Base-by-base conservation (phyloP, 306 rosid genomes). In the Gastrolobium bilobum region DNA sequence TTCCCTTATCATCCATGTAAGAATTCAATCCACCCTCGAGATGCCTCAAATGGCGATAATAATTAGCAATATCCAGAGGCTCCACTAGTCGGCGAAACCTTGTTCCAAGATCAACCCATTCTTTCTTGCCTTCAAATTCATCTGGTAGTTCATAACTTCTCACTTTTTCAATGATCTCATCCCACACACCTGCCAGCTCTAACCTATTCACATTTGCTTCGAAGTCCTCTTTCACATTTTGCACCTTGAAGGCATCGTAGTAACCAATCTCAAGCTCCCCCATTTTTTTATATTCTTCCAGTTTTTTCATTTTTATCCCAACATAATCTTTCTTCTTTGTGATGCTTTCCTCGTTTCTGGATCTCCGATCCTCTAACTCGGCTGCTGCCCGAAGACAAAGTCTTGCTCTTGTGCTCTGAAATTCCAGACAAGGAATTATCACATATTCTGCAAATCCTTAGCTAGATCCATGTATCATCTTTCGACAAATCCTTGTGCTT, bases 51-150 rank as follows among this genome's bases (percentile, higher is more conserved):
- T 90, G 97, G 15, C 98, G 53, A 9, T 94, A 94, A 56, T 85
- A 94, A 79, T 94, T 92, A 7, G 96, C 91, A 10, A 93, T 68
- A 46, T 90, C 96, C 1, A 93, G 80, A 50, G 97, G 96, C 82
- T 93, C 97, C 37, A 85, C 79, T 6, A 88, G 69, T 33, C 67
- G 48, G 7, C 96, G 84, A 47, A 58, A 88, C 68, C 31, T 4
- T 1, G 94, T 93, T 37, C 90, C 94, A 1, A 85, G 78, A 0
- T 42, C 5, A 9, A 89, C 4, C 91, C 91, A 87, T 1, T 76
- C 68, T 5, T 0, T 1, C 0, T 34, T 31, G 4, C 86, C 91
- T 84, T 92, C 97, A 0, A 92, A 88, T 14, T 77, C 82, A 56
- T 92, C 92, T 0, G 96, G 92, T 7, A 92, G 89, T 7, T 88